Evolutionary conservation across 75 land plant species (phyloP), one percentile per base, ranked within the genome.

Genomic region (Selaginella tamariscina): DNA sequence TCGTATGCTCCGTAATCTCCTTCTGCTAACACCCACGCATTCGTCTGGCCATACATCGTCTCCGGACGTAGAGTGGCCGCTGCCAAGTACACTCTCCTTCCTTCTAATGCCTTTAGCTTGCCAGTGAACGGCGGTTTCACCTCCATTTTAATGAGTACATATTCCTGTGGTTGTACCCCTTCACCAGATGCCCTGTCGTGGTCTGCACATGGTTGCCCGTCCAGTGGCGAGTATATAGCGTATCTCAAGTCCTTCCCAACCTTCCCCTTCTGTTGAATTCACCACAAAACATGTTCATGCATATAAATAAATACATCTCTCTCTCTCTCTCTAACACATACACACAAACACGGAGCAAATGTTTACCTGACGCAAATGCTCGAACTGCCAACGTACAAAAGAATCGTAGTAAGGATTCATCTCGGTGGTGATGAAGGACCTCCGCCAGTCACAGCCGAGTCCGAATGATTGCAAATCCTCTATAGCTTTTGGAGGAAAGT

Each of bases 41-140:
- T 91, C 24, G 92, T 91, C 44, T 91, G 92, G 24, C 96, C 96
- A 73, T 85, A 91, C 96, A 91, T 91, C 11, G 96, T 91, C 77
- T 91, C 96, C 2, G 96, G 96, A 32, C 96, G 73, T 73, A 91
- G 68, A 5, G 96, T 91, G 32, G 96, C 96, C 56, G 96, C 96
- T 13, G 86, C 96, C 24, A 88, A 63, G 32, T 68, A 91, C 5
- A 91, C 92, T 29, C 57, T 82, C 68, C 54, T 88, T 29, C 85
- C 96, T 54, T 80, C 81, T 69, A 91, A 68, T 31, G 71, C 72
- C 28, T 70, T 65, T 60, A 88, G 64, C 49, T 85, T 88, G 29
- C 77, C 57, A 5, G 49, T 66, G 28, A 85, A 84, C 32, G 97
- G 97, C 28, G 80, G 67, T 33, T 82, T 65, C 9, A 88, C 93